These are phyloP conservation scores for Triadica sebifera DNA, from an alignment of 345 rosid species.

Conservation along the genomic window DNA sequence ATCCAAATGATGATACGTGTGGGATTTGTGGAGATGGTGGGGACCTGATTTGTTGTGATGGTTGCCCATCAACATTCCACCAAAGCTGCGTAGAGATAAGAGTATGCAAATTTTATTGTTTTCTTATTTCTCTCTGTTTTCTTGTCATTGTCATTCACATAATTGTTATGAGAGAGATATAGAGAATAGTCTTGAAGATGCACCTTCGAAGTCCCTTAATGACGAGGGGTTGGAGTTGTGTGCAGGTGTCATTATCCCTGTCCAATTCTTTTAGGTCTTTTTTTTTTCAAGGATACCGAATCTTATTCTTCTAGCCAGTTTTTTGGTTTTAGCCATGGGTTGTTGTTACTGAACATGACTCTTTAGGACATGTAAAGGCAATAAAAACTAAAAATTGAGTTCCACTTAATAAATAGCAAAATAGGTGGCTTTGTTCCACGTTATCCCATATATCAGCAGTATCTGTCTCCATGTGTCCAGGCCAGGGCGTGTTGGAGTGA, in stretches of 20 bases:
- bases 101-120: slow-evolving; percentile 39
- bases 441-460: too few species aligned
- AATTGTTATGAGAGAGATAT: background rate
- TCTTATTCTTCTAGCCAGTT: background rate
- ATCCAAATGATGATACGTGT: slow-evolving; percentile 95
- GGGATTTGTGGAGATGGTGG: slow-evolving; percentile 98
- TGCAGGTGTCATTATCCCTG: background rate
- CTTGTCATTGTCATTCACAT: background rate
- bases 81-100: slow-evolving; percentile 74
- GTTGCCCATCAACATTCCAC: slow-evolving; percentile 97
- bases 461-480: too few species aligned
- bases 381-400: background rate
- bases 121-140: background rate
- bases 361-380: background rate
- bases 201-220: background rate
- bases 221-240: background rate
- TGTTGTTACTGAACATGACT: background rate
- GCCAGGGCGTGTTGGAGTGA: background rate
- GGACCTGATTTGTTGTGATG: slow-evolving; percentile 80
- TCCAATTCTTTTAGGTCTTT: background rate
- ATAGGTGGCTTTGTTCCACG: too few species aligned
- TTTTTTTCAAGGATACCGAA: background rate
- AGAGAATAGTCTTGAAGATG: background rate
- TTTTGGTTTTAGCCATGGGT: background rate
- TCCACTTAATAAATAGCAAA: background rate